Base-by-base conservation (phyloP, 1,284 basidiomycete genomes). In the Fomitopsis betulina region DNA sequence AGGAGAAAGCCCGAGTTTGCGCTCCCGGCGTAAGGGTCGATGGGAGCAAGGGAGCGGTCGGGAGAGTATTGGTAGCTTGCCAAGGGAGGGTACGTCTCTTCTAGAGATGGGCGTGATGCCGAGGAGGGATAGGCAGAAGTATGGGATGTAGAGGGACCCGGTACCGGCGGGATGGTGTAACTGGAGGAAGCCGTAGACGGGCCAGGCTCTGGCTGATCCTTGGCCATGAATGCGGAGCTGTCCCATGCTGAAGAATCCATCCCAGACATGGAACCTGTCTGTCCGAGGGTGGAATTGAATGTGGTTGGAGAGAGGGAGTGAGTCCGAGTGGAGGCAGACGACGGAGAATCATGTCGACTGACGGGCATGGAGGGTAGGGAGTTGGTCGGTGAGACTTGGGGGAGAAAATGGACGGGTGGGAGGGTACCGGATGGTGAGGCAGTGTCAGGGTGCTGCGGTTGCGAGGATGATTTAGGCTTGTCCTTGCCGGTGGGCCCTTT, bases 401-500 rank as follows among this genome's bases (percentile, higher is more conserved):
- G 51, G 27, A 56, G 50, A 37, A 54, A 56, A 56, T 62, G 59
- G 43, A 61, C 54, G 21, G 67, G 62, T 33, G 62, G 60, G 10
- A 63, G 45, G 25, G 61, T 23, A 13, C 53, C 55, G 2, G 66
- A 58, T 32, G 39, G 55, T 7, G 63, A 55, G 7, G 60, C 42
- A 63, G 69, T 57, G 72, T 74, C 30, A 7, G 45, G 61, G 63
- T 74, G 60, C 58, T 69, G 60, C 54, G 57, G 57, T 32, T 65
- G 59, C 54, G 58, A 30, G 57, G 55, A 49, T 5, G 64, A 8
- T 66, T 84, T 89, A 50, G 86, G 84, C 67, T 84, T 89, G 70
- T 92, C 90, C 72, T 91, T 91, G 45, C 90, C 90, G 0, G 90
- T 93, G 23, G 90, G 91, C 53, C 90, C 90, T 72, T 86, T 91